Evolutionary conservation across 306 rosid species (phyloP).

Genomic region (Nissolia schottii): DNA sequence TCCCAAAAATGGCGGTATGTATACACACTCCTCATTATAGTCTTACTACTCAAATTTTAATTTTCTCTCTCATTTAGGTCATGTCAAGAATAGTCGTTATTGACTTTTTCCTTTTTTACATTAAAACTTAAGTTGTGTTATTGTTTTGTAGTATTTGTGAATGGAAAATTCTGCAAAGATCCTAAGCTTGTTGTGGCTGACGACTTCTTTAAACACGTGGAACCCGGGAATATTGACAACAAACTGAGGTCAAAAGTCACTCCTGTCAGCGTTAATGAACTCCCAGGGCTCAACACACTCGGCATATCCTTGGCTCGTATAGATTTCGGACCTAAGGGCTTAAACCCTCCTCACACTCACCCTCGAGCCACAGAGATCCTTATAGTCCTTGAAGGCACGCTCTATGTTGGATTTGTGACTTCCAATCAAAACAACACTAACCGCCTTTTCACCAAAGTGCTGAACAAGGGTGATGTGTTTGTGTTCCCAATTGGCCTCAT

Average conservation of each 20-base stretch:
- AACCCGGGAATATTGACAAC: background rate
- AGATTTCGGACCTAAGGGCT: background rate
- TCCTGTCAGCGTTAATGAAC: background rate
- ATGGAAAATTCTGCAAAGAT: background rate
- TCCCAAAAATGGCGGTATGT: background rate
- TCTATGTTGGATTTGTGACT: background rate
- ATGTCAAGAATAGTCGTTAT: background rate
- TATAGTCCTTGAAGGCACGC: background rate
- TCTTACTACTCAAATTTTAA: background rate
- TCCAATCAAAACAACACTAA: background rate
- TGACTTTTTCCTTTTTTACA: background rate
- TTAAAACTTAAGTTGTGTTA: background rate
- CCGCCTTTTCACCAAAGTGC: background rate
- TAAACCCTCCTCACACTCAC: background rate
- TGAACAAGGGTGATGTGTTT: constrained; percentile 1
- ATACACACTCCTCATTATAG: background rate
- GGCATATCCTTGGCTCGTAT: background rate
- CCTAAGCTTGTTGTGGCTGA: background rate
- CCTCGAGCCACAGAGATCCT: background rate
- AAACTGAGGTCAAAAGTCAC: background rate
- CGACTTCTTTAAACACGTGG: background rate
- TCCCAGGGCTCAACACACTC: background rate
- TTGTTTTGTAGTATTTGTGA: background rate
- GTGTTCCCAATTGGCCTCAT: background rate
- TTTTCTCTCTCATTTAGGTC: background rate